Evolutionary conservation across 148 eudicot genomes (phyloP), one percentile per base, ranked within the genome.

Genomic region (Mesembryanthemum crystallinum): DNA sequence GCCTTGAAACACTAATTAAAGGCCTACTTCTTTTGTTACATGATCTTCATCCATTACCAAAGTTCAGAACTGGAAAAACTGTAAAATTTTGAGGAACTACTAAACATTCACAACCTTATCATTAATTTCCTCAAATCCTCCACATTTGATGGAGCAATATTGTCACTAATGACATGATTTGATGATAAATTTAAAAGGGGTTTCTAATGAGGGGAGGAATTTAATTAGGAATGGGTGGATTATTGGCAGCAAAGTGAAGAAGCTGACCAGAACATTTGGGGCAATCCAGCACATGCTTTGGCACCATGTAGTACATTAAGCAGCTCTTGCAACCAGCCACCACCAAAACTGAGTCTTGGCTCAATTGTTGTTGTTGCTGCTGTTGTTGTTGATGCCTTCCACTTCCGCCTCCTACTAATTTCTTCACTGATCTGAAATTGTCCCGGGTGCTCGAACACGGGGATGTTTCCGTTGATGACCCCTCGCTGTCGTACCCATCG

Each of bases 281-380:
- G 83, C 98, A 94, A 66, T 82, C 81, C 14, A 82, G 77, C 1
- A 73, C 88, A 61, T 85, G 92, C 81, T 92, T 94, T 21, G 96
- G 93, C 67, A 94, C 90, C 98, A 94, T 94, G 87, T 86, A 88
- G 80, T 94, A 94, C 98, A 94, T 94, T 17, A 92, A 80, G 67
- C 98, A 94, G 64, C 88, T 85, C 80, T 88, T 94, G 89, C 98
- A 92, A 25, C 98, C 98, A 18, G 93, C 97, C 1, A 94, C 97
- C 43, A 94, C 98, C 33, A 94, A 83, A 74, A 75, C 86, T 64
- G 76, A 67, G 28, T 82, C 80, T 45, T 77, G 45, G 20, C 14
- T 72, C 21, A 66, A 32, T 68, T 67, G 64, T 39, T 27, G 67
- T n/a, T n/a, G 73, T 33, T 66, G 75, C 0, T 35, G 18, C 0